These are phyloP conservation scores for Penicillium sp. DNA, from an alignment of 2,329 filamentous ascomycete species.

Conservation along the genomic window DNA sequence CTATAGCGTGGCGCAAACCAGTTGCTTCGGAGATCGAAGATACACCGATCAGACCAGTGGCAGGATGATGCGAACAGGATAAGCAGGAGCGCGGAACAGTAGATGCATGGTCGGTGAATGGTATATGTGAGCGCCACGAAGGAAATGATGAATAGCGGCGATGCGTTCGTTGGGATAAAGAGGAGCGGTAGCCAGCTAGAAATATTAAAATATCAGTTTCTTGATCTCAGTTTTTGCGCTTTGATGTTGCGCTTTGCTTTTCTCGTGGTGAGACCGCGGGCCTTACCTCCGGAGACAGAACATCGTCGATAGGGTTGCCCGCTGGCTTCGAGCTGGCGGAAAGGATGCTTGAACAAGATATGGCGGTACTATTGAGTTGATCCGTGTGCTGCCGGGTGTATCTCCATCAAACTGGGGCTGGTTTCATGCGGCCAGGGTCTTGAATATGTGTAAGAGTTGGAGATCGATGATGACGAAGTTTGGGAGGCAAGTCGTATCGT, in stretches of 20 bases:
- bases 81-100: slow-evolving; percentile 93
- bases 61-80: slow-evolving; percentile 91
- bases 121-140: slow-evolving; percentile 94
- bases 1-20: slow-evolving; percentile 83
- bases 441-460: not conserved
- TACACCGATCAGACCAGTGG: slow-evolving; percentile 84
- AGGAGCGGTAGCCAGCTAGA: slow-evolving; percentile 81
- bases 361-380: not conserved
- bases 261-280: not conserved
- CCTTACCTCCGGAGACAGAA: slow-evolving; percentile 66
- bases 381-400: not conserved
- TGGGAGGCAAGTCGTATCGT: not conserved
- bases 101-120: slow-evolving; percentile 93
- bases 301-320: slow-evolving; percentile 45
- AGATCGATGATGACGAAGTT: not conserved
- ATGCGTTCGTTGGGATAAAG: slow-evolving; percentile 84
- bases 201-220: not conserved
- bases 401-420: not conserved
- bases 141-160: slow-evolving; percentile 79
- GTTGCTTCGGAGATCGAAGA: slow-evolving; percentile 88
- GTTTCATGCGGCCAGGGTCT: not conserved
- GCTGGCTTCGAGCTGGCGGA: not conserved
- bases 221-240: not conserved
- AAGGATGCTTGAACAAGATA: not conserved
- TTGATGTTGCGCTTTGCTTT: not conserved